A percentile compares a stretch with the other conserved stretches of the same genome.
Evolutionary conservation across 1,284 basidiomycete genomes (phyloP).

Genomic region (Albatrellus sp.): DNA sequence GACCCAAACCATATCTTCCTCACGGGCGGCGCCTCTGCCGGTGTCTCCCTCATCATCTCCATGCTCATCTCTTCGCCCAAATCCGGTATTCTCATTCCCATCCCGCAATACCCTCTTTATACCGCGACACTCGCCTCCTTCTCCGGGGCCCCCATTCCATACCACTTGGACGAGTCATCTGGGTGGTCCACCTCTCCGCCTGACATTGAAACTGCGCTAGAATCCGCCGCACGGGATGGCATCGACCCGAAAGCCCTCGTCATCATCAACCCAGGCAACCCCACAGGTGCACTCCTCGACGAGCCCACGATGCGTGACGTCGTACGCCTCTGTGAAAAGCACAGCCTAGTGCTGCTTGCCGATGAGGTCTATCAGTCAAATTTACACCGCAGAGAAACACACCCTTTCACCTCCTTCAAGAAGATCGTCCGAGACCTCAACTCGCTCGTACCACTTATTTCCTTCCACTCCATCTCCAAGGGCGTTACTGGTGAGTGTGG

Average conservation of each 20-base stretch:
- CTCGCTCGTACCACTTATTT: conserved; percentile 69
- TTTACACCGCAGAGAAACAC: conserved; percentile 55
- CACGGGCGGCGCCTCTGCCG: conserved; percentile 87
- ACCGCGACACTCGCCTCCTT: conserved; percentile 88
- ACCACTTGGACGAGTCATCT: conserved; percentile 76
- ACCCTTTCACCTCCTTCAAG: conserved; percentile 89
- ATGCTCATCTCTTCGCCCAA: conserved; percentile 61
- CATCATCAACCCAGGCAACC: conserved; percentile 95
- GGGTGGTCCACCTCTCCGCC: conserved; percentile 80
- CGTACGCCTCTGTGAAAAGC: conserved; percentile 71
- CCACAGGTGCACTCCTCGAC: conserved; percentile 78
- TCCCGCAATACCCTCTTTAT: conserved; percentile 97
- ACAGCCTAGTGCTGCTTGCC: conserved; percentile 81
- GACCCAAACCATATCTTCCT: conserved; percentile 86
- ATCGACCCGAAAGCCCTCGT: conserved; percentile 72
- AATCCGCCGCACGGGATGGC: conserved; percentile 55
- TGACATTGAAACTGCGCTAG: conserved; percentile 59
- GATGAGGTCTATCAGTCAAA: conserved; percentile 96
- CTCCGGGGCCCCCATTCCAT: conserved; percentile 74
- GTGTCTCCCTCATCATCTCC: conserved; percentile 81
- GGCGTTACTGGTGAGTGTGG: conserved; percentile 92
- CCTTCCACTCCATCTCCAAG: conserved; percentile 94
- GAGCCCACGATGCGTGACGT: conserved; percentile 61
- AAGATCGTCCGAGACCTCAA: conserved; percentile 59
- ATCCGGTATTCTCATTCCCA: conserved; percentile 85